Conservation (phyloP, 495 filamentous ascomycete genomes). For the Sordaria brevicollis region DNA sequence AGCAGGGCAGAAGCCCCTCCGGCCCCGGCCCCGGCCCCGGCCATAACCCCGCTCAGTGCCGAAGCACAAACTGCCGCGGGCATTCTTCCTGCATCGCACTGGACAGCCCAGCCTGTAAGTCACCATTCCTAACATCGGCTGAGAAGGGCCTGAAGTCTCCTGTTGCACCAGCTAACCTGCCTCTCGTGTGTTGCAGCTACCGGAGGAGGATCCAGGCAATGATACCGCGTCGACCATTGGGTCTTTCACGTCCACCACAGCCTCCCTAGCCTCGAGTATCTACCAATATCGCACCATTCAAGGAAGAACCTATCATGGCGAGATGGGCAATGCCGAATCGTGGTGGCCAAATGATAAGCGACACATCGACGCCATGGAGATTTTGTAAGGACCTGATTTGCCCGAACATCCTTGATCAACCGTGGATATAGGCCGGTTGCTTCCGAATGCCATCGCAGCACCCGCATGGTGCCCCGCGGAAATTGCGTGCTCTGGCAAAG, state of each 20-base stretch:
- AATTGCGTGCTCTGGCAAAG: no score
- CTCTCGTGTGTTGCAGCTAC: neutral
- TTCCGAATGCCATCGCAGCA: neutral
- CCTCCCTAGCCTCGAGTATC: conserved; percentile 25
- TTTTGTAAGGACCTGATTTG: conserved; percentile 9
- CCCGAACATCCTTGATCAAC: no score
- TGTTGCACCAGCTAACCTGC: neutral
- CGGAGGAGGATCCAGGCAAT: neutral
- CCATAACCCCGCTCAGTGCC: neutral
- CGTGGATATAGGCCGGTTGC: no score
- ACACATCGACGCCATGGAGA: conserved; percentile 15
- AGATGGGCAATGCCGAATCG: neutral
- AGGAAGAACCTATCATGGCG: conserved; percentile 20
- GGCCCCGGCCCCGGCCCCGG: neutral
- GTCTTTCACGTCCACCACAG: conserved; percentile 6
- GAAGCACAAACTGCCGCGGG: neutral
- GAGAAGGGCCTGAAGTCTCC: no score
- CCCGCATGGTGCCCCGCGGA: no score
- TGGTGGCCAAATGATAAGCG: conserved; percentile 19
- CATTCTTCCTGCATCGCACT: conserved; percentile 1
- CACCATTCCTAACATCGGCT: neutral
- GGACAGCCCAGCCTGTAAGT: neutral
- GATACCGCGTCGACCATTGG: neutral
- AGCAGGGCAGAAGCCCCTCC: neutral
- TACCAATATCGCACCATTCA: conserved; percentile 21